These are phyloP conservation scores for Pouteria glomerata DNA, from an alignment of 148 eudicot species.

Conservation along the genomic window DNA sequence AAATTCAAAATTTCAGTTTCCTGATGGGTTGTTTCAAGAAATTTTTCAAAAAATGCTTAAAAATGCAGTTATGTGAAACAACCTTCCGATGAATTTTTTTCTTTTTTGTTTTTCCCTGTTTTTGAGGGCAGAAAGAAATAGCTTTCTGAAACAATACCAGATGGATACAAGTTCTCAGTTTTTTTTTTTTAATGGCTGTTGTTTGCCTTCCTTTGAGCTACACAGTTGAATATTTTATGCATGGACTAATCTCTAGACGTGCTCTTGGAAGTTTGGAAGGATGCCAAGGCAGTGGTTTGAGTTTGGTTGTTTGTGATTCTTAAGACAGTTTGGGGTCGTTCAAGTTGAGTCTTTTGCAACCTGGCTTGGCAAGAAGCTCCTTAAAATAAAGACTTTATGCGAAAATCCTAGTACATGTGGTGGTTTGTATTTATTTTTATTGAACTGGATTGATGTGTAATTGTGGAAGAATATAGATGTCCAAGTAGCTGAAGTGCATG, in stretches of 20 bases:
- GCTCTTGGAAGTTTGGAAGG: no score
- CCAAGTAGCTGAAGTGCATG: no score
- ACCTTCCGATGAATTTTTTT: not conserved
- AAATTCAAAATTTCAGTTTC: not conserved
- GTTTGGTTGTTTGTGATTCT: not conserved
- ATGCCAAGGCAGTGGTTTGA: no score
- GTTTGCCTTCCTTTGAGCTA: not conserved
- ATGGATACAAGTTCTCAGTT: not conserved
- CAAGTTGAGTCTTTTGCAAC: no score
- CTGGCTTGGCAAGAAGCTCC: not conserved
- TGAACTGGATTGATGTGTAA: no score
- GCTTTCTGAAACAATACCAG: not conserved
- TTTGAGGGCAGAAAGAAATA: not conserved
- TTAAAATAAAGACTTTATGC: not conserved
- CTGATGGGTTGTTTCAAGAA: not conserved
- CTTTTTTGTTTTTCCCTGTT: not conserved
- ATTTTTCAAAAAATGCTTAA: not conserved
- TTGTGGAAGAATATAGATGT: no score
- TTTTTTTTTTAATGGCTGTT: not conserved
- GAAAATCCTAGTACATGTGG: no score
- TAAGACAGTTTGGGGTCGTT: not conserved
- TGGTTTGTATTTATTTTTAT: no score
- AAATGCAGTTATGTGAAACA: not conserved
- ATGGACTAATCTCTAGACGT: no score
- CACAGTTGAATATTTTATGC: not conserved